Conservation (phyloP, 176 grass and related monocot genomes). For the Eleusine coracana region DNA sequence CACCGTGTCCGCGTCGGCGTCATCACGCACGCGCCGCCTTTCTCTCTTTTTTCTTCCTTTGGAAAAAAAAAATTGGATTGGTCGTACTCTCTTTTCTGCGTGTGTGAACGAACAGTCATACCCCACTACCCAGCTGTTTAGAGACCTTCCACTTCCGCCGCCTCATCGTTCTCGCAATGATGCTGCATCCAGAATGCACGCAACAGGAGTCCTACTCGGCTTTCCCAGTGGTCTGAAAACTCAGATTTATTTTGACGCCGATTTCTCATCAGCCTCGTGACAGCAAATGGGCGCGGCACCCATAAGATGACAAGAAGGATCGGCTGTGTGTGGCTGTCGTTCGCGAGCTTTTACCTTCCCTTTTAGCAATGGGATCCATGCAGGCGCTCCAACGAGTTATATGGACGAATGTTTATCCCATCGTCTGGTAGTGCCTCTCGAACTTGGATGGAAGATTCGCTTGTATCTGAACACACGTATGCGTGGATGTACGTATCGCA, state of each 20-base stretch:
- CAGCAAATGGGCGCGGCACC: neutral
- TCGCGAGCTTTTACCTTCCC: neutral
- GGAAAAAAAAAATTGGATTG: neutral
- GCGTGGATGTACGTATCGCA: neutral
- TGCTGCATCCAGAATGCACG: neutral
- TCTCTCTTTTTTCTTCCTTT: neutral
- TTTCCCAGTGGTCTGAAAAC: neutral
- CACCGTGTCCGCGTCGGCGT: conserved; percentile 25
- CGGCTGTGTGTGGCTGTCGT: neutral
- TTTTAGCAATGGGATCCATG: neutral
- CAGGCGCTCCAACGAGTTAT: neutral
- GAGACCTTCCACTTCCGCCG: neutral
- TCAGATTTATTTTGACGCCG: neutral
- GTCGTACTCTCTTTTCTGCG: neutral
- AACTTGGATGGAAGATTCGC: neutral
- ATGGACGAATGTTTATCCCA: too few species aligned
- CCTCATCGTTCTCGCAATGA: neutral
- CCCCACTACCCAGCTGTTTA: neutral
- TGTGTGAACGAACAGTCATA: conserved; percentile 34
- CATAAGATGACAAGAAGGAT: neutral
- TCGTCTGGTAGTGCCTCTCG: neutral
- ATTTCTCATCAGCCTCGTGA: neutral
- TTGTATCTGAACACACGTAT: neutral
- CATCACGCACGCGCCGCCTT: conserved; percentile 8
- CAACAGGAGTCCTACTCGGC: neutral